Evolutionary conservation across 352 stramenopile species (phyloP).

Genomic region (Saprolegnia parasitica): DNA sequence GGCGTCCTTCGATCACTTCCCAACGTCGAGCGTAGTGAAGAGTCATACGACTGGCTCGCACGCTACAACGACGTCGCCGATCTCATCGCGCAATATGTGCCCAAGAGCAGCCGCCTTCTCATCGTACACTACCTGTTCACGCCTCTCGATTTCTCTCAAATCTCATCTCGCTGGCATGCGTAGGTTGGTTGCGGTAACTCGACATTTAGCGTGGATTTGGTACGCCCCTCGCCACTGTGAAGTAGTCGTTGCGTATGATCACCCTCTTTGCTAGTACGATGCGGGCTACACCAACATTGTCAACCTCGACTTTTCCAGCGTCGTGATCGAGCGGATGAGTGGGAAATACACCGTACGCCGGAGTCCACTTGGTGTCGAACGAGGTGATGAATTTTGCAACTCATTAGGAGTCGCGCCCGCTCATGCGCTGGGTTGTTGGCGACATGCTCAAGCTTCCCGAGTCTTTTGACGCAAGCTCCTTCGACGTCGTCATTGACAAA

Average conservation of each 20-base stretch:
- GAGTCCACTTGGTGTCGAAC: neutral
- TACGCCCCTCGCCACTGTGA: slow-evolving; percentile 23
- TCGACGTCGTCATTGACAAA: slow-evolving; percentile 82
- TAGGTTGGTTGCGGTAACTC: slow-evolving; percentile 76
- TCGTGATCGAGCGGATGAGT: slow-evolving; percentile 66
- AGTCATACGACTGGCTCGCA: slow-evolving; percentile 75
- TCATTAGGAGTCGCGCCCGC: slow-evolving; percentile 22
- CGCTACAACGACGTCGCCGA: slow-evolving; percentile 45
- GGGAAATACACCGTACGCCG: slow-evolving; percentile 38
- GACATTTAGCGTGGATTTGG: slow-evolving; percentile 63
- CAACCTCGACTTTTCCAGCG: slow-evolving; percentile 64
- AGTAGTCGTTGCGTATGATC: neutral
- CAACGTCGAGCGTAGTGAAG: slow-evolving; percentile 37
- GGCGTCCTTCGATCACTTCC: neutral
- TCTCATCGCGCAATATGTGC: slow-evolving; percentile 41
- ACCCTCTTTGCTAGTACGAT: slow-evolving; percentile 38
- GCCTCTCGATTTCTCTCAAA: neutral
- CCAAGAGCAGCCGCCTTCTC: slow-evolving; percentile 42
- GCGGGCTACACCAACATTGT: slow-evolving; percentile 56
- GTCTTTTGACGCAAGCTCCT: slow-evolving; percentile 38
- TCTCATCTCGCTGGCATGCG: neutral
- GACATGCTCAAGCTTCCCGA: slow-evolving; percentile 55
- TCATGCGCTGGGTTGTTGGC: slow-evolving; percentile 51
- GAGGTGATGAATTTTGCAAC: too few species aligned
- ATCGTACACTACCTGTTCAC: slow-evolving; percentile 33